These are phyloP conservation scores for Diplodia intermedia DNA, from an alignment of 2,329 filamentous ascomycete species.

Conservation along the genomic window DNA sequence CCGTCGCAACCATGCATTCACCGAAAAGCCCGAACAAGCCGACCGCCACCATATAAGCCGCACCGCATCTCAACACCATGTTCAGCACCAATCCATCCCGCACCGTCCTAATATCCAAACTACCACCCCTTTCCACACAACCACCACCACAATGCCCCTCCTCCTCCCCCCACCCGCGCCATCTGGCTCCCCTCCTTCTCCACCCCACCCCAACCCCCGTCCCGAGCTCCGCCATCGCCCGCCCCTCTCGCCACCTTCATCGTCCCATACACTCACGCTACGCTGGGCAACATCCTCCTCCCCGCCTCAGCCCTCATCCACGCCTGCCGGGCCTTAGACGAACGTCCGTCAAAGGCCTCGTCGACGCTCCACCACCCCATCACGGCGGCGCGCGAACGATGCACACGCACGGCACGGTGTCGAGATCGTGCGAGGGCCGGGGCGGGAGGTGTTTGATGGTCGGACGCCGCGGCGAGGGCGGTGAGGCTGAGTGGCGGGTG, in stretches of 20 bases:
- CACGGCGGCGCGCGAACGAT: too few species aligned
- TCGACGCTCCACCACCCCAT: slow-evolving; percentile 25
- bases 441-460: background rate
- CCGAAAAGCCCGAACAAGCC: background rate
- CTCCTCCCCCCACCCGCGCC: background rate
- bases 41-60: too few species aligned
- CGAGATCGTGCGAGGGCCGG: slow-evolving; percentile 38
- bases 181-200: background rate
- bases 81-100: too few species aligned
- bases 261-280: background rate
- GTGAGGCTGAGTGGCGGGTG: background rate
- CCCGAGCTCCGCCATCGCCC: background rate
- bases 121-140: background rate
- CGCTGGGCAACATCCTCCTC: too few species aligned
- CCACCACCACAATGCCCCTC: background rate
- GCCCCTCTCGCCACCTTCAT: background rate
- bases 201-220: background rate
- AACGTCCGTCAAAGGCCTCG: background rate
- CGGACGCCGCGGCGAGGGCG: background rate
- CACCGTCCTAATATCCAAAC: too few species aligned
- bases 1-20: background rate
- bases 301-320: too few species aligned
- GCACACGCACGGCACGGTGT: background rate
- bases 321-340: background rate
- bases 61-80: too few species aligned